Conservation (phyloP, 345 rosid genomes). For the Iberis pinnata region DNA sequence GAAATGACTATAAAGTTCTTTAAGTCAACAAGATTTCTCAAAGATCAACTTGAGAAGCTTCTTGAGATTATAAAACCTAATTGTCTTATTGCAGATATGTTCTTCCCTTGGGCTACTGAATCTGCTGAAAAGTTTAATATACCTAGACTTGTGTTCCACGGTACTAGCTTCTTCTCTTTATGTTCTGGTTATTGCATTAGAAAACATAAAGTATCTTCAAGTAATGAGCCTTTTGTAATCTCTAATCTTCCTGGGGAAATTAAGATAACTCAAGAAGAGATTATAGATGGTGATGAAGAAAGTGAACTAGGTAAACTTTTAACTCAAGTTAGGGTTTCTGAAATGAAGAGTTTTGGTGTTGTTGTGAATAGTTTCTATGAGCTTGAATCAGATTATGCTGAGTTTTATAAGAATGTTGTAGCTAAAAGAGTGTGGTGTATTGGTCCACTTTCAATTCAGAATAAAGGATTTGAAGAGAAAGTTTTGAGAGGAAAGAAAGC, state of each 20-base stretch:
- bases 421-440: slow-evolving; percentile 18
- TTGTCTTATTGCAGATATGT: slow-evolving; percentile 46
- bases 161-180: slow-evolving; percentile 37
- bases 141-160: slow-evolving; percentile 51
- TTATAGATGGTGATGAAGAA: background rate
- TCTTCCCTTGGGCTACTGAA: slow-evolving; percentile 52
- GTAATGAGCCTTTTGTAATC: slow-evolving; percentile 34
- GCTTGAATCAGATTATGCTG: slow-evolving; percentile 51
- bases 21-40: slow-evolving; percentile 11
- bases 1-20: slow-evolving; percentile 1
- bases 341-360: slow-evolving; percentile 48
- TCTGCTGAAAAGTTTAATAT: slow-evolving; percentile 34
- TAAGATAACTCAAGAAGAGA: slow-evolving; percentile 31
- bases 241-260: slow-evolving; percentile 37
- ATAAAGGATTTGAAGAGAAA: slow-evolving; percentile 32
- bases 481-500: slow-evolving; percentile 33
- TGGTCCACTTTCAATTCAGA: slow-evolving; percentile 24
- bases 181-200: slow-evolving; percentile 22
- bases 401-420: slow-evolving; percentile 29
- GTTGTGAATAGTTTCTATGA: slow-evolving; percentile 65
- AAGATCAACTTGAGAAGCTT: slow-evolving; percentile 27
- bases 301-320: slow-evolving; percentile 12
- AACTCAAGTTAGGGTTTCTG: slow-evolving; percentile 28
- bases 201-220: slow-evolving; percentile 27
- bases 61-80: slow-evolving; percentile 13